phyloP scores from a whole-genome alignment of 164 flowering plant genomes.

The Protea cynaroides region DNA sequence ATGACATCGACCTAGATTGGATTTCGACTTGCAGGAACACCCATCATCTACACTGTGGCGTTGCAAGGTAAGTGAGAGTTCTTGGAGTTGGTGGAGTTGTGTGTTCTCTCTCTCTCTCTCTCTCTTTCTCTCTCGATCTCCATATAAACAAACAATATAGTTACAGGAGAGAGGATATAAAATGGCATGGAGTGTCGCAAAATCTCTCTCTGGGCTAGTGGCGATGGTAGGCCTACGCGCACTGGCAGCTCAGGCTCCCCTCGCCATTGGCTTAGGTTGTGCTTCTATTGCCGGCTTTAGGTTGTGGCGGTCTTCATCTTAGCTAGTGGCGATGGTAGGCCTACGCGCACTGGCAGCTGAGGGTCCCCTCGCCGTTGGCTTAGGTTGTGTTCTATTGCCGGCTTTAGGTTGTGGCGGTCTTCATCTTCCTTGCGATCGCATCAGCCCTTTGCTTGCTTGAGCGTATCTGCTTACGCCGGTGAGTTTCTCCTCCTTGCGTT shows the following conservation, averaged over 20 bases:
- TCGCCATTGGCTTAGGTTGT: conserved; percentile 43
- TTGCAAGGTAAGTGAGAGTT: too few relatives aligned
- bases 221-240: conserved; percentile 36
- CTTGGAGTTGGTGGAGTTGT: too few relatives aligned
- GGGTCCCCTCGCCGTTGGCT: conserved; percentile 37
- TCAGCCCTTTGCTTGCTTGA: conserved; percentile 41
- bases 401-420: conserved; percentile 30
- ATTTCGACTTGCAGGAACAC: too few relatives aligned
- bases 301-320: conserved; percentile 32
- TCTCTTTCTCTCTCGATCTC: too few relatives aligned
- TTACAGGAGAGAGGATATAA: too few relatives aligned
- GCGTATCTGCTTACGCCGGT: conserved; percentile 34
- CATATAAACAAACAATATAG: too few relatives aligned
- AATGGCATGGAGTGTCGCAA: conserved; percentile 50
- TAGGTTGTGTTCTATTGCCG: conserved; percentile 49
- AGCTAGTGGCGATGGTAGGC: conserved; percentile 48
- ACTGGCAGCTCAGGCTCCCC: conserved; percentile 34
- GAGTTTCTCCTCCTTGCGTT: not conserved
- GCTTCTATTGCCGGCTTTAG: conserved; percentile 38
- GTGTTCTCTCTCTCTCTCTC: too few relatives aligned
- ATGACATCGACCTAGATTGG: too few relatives aligned
- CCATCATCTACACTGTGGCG: too few relatives aligned
- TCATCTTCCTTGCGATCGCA: conserved; percentile 11
- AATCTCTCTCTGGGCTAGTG: conserved; percentile 36
- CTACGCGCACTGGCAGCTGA: conserved; percentile 30